These are phyloP conservation scores for Ogataea paraovalis DNA, from an alignment of 805 yeast genomes.

Conservation along the genomic window DNA sequence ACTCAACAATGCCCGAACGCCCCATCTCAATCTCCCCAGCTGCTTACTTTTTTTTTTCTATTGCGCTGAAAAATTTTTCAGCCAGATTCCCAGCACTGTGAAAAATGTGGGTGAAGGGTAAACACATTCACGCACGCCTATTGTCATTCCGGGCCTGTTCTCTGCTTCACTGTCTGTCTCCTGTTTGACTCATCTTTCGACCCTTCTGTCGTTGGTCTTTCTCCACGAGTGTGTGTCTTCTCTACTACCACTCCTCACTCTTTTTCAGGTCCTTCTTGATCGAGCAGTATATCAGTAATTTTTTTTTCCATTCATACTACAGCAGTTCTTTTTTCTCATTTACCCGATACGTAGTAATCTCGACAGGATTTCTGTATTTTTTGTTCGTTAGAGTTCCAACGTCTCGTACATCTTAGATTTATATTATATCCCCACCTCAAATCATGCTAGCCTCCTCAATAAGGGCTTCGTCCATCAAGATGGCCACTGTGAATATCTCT, in stretches of 20 bases:
- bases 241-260: background rate
- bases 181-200: background rate
- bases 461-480: conserved; percentile 8
- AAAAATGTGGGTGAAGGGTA: conserved; percentile 1
- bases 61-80: conserved; percentile 1
- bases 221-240: background rate
- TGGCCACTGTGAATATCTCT: conserved; percentile 2
- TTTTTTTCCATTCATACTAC: too few relatives aligned
- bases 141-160: too few relatives aligned
- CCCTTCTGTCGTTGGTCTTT: background rate
- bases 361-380: too few relatives aligned
- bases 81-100: background rate
- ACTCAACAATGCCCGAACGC: too few relatives aligned
- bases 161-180: too few relatives aligned
- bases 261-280: background rate
- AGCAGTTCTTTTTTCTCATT: background rate
- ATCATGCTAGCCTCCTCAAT: conserved; percentile 7
- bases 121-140: background rate
- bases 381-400: too few relatives aligned
- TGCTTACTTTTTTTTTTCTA: too few relatives aligned
- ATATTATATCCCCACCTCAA: background rate
- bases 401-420: too few relatives aligned
- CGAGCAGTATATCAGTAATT: too few relatives aligned
- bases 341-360: too few relatives aligned
- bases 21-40: too few relatives aligned